Evolutionary conservation across 306 rosid genomes (phyloP).

Genomic region (Hippophae rhamnoides): DNA sequence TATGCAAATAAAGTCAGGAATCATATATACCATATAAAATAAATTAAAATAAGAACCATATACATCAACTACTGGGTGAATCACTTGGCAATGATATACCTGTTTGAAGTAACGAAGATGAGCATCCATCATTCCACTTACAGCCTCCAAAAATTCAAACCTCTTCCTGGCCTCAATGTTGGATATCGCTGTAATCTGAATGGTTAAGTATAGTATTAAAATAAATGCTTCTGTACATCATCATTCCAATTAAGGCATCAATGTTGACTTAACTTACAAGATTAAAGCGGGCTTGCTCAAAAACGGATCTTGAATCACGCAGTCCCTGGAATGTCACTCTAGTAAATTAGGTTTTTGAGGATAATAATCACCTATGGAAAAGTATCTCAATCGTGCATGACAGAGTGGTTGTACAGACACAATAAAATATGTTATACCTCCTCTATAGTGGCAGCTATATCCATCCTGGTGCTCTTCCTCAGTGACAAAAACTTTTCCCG

Average conservation of each 20-base stretch:
- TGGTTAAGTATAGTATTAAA: conserved; percentile 9
- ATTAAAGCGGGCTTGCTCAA: conserved; percentile 77
- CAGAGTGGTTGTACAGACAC: not conserved
- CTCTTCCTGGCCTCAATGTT: conserved; percentile 58
- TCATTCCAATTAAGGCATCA: conserved; percentile 12
- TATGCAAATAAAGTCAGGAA: not conserved
- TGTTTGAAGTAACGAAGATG: conserved; percentile 81
- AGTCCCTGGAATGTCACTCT: conserved; percentile 73
- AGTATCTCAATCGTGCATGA: conserved; percentile 15
- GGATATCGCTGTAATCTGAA: conserved; percentile 53
- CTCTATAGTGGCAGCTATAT: conserved; percentile 48
- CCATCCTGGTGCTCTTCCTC: conserved; percentile 68
- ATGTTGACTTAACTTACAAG: conserved; percentile 40
- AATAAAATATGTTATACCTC: conserved; percentile 39
- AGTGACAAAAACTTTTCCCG: conserved; percentile 71
- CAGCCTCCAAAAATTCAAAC: conserved; percentile 64
- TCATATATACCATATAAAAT: not conserved
- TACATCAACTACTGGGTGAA: not conserved
- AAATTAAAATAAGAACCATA: not conserved
- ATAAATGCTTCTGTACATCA: conserved; percentile 19
- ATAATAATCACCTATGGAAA: conserved; percentile 33
- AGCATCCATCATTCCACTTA: conserved; percentile 70
- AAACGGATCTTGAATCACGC: conserved; percentile 51
- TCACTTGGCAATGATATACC: conserved; percentile 30
- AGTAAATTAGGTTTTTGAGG: conserved; percentile 48